Conservation (phyloP, 176 grass and related monocot species). For the Rhynchospora pubera region DNA sequence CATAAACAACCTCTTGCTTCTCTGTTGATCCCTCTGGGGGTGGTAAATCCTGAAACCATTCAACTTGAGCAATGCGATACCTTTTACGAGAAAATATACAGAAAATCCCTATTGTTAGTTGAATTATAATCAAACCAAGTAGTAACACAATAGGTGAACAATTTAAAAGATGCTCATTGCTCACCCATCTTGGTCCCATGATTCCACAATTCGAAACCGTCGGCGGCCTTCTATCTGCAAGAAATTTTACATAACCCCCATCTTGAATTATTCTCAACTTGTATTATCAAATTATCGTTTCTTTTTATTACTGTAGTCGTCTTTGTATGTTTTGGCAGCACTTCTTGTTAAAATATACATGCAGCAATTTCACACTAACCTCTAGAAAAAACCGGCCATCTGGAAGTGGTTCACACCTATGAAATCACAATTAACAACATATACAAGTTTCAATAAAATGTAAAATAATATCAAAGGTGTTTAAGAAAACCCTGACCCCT, state of each 20-base stretch:
- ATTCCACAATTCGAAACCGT: conserved; percentile 62
- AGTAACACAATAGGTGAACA: neutral
- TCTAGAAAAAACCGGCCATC: conserved; percentile 94
- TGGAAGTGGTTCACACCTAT: conserved; percentile 88
- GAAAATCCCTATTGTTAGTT: conserved; percentile 9
- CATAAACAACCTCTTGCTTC: conserved; percentile 57
- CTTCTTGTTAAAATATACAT: neutral
- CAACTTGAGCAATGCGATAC: conserved; percentile 97
- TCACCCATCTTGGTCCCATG: conserved; percentile 98
- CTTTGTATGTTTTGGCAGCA: neutral
- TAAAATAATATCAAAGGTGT: neutral
- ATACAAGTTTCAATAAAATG: conserved; percentile 23
- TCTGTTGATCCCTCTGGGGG: conserved; percentile 67
- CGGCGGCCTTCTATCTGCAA: conserved; percentile 86
- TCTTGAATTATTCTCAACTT: neutral
- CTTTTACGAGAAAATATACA: conserved; percentile 37
- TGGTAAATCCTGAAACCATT: conserved; percentile 73
- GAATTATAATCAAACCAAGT: conserved; percentile 12
- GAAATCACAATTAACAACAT: conserved; percentile 16
- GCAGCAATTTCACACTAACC: conserved; percentile 35
- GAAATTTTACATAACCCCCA: conserved; percentile 26
- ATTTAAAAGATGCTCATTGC: conserved; percentile 32
- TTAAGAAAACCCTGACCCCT: neutral
- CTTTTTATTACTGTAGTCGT: neutral
- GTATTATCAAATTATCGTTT: conserved; percentile 11